phyloP scores from a whole-genome alignment of 352 stramenopile species.

The Thalassiosira oceanica region DNA sequence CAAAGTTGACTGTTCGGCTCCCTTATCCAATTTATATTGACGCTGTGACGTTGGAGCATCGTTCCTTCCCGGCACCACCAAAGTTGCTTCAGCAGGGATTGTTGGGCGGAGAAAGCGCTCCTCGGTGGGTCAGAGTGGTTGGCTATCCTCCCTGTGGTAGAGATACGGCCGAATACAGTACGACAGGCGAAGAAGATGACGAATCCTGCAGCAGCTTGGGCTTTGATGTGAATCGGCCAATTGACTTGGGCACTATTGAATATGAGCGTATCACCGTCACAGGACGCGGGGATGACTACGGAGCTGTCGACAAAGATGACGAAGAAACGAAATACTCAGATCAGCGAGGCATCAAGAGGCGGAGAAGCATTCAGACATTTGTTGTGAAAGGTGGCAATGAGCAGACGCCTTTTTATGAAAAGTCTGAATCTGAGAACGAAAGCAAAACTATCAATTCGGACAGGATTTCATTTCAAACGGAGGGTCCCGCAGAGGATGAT shows the following conservation, averaged over 20 bases:
- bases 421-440: neutral
- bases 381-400: constrained; percentile 24
- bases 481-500: constrained; percentile 6
- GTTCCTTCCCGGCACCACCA: constrained; percentile 23
- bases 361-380: constrained; percentile 62
- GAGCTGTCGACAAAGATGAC: neutral
- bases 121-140: constrained; percentile 53
- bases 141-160: constrained; percentile 53
- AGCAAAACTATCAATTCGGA: too few species aligned
- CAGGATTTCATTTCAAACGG: too few species aligned
- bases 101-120: constrained; percentile 43
- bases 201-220: constrained; percentile 27
- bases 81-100: neutral
- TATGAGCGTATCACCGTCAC: constrained; percentile 32
- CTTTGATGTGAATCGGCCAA: constrained; percentile 56
- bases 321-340: neutral
- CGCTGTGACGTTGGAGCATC: constrained; percentile 39
- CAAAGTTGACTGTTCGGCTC: constrained; percentile 39
- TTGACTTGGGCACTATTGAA: constrained; percentile 51
- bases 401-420: neutral
- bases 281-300: constrained; percentile 14
- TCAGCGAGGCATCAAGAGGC: constrained; percentile 11
- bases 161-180: neutral
- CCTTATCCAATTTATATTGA: constrained; percentile 31
- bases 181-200: neutral